Conservation (phyloP, 2,329 filamentous ascomycete genomes). For the Metarhizium anisopliae region DNA sequence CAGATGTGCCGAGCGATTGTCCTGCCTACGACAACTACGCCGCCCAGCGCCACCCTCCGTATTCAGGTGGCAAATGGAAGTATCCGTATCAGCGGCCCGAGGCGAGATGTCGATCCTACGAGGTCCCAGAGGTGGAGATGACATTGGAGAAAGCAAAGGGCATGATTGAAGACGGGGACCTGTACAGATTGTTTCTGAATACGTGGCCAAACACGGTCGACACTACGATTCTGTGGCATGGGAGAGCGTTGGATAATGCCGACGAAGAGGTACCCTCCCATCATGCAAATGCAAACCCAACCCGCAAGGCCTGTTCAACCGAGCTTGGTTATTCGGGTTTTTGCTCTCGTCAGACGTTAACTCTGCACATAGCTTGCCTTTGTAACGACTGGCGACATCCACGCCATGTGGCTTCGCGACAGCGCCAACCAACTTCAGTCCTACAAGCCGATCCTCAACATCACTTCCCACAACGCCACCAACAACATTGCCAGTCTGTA, state of each 20-base stretch:
- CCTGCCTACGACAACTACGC: slow-evolving; percentile 27
- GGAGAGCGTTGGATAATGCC: slow-evolving; percentile 43
- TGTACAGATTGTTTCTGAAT: slow-evolving; percentile 63
- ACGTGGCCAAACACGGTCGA: slow-evolving; percentile 68
- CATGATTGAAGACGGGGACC: slow-evolving; percentile 66
- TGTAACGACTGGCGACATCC: slow-evolving; percentile 79
- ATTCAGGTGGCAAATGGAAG: slow-evolving; percentile 65
- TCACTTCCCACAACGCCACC: slow-evolving; percentile 37
- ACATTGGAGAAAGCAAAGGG: slow-evolving; percentile 60
- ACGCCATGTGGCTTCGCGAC: slow-evolving; percentile 90
- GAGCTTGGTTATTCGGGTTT: not conserved
- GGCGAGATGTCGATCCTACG: slow-evolving; percentile 71
- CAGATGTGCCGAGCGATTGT: slow-evolving; percentile 19
- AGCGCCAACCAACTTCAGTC: slow-evolving; percentile 73
- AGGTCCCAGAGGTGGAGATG: slow-evolving; percentile 65
- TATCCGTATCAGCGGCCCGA: slow-evolving; percentile 76
- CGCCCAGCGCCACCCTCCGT: slow-evolving; percentile 49
- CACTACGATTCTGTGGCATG: slow-evolving; percentile 62
- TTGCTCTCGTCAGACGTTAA: not conserved
- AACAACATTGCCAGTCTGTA: slow-evolving; percentile 53
- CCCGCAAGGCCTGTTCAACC: not conserved
- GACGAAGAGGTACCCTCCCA: slow-evolving; percentile 43
- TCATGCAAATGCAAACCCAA: too few relatives aligned
- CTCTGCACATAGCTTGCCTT: slow-evolving; percentile 51
- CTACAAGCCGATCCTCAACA: slow-evolving; percentile 56